These are phyloP conservation scores for Limnomonas spitsbergensis DNA, from an alignment of 139 green algal species.

Conservation along the genomic window DNA sequence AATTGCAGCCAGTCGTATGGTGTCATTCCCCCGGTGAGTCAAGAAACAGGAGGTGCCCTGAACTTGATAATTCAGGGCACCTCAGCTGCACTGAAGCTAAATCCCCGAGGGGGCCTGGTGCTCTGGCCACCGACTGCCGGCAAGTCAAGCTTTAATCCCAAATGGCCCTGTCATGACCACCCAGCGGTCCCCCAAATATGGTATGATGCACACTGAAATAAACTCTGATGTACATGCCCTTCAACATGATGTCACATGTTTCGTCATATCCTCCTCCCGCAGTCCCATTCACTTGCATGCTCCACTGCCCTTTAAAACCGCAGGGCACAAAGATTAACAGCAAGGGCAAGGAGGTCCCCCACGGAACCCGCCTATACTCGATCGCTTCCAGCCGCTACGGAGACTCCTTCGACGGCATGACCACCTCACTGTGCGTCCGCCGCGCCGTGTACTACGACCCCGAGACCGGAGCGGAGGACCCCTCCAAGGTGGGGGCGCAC, in stretches of 20 bases:
- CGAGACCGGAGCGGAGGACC: constrained; percentile 88
- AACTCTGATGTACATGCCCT: not conserved
- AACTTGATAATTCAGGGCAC: too few species aligned
- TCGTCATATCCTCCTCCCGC: too few species aligned
- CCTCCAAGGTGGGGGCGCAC: constrained; percentile 64
- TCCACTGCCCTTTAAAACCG: too few species aligned
- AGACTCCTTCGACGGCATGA: constrained; percentile 93
- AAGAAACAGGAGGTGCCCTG: too few species aligned
- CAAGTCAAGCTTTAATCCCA: too few species aligned
- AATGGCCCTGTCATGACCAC: too few species aligned
- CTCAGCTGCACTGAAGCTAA: too few species aligned
- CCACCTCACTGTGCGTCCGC: constrained; percentile 93
- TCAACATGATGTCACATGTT: not conserved
- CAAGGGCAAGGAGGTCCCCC: constrained; percentile 92
- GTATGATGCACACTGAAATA: not conserved
- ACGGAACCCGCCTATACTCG: constrained; percentile 96
- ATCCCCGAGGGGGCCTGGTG: too few species aligned
- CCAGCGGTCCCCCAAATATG: too few species aligned
- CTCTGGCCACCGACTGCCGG: too few species aligned
- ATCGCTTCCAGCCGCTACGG: constrained; percentile 96
- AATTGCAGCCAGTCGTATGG: constrained; percentile 90
- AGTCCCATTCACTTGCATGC: too few species aligned
- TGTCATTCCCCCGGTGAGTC: constrained; percentile 87
- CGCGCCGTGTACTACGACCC: constrained; percentile 87
- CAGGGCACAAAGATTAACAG: constrained; percentile 92